phyloP scores from a whole-genome alignment of 106 monocot species.

The Iris macrosiphon region DNA sequence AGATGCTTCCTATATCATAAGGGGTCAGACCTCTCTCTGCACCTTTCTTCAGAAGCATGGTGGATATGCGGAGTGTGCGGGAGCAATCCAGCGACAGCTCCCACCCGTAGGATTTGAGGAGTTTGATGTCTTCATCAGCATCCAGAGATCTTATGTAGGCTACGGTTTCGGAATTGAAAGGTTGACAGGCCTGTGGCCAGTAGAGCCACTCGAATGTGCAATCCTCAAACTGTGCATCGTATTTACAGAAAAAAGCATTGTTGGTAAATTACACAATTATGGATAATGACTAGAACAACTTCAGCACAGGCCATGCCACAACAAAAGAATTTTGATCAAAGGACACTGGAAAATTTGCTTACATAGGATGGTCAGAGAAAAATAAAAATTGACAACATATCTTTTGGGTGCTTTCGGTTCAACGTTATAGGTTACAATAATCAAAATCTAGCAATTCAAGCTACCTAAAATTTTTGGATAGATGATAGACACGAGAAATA shows the following conservation, averaged over 20 bases:
- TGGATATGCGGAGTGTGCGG: slow-evolving; percentile 34
- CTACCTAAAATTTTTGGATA: no score
- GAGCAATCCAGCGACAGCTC: slow-evolving; percentile 26
- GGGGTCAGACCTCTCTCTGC: slow-evolving; percentile 28
- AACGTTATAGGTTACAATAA: no score
- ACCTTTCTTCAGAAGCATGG: slow-evolving; percentile 51
- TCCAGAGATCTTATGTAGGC: slow-evolving; percentile 43
- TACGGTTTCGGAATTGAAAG: slow-evolving; percentile 16
- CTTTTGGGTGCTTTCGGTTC: no score
- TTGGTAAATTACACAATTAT: no score
- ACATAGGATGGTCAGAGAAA: no score
- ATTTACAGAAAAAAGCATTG: no score
- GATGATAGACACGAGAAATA: no score
- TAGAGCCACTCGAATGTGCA: slow-evolving; percentile 58
- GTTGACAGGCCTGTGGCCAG: slow-evolving; percentile 43
- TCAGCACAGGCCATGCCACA: no score
- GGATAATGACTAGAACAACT: neutral
- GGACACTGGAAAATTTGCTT: no score
- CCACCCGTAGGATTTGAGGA: slow-evolving; percentile 47
- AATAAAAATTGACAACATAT: no score
- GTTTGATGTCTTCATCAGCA: slow-evolving; percentile 38
- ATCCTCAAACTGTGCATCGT: slow-evolving; percentile 33
- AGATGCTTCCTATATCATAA: slow-evolving; percentile 36
- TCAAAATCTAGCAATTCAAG: no score
- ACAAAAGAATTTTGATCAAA: no score